phyloP scores from a whole-genome alignment of 129 eudicot species.

The Deinandra increscens region DNA sequence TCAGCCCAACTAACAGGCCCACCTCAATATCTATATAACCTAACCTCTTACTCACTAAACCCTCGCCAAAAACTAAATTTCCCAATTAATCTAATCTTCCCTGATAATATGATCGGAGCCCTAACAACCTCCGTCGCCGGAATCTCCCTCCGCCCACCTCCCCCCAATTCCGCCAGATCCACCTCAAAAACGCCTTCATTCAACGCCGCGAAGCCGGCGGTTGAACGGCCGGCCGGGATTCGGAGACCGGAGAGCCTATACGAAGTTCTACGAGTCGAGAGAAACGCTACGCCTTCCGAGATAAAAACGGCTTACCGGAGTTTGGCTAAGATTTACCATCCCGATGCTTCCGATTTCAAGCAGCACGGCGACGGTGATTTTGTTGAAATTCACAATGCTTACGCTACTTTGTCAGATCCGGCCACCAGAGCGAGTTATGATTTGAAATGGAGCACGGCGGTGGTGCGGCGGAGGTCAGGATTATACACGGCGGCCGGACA shows the following conservation, averaged over 20 bases:
- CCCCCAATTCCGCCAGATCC: neutral
- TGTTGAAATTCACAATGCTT: conserved; percentile 60
- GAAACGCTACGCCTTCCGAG: conserved; percentile 58
- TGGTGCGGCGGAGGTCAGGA: conserved; percentile 18
- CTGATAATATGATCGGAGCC: conserved; percentile 25
- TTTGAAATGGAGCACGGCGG: conserved; percentile 20
- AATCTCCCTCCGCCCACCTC: conserved; percentile 6
- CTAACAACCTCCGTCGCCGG: neutral
- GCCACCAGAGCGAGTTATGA: conserved; percentile 59
- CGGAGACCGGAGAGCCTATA: conserved; percentile 41
- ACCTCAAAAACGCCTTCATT: conserved; percentile 6
- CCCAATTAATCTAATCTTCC: neutral
- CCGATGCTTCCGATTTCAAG: conserved; percentile 50
- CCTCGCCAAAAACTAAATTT: neutral
- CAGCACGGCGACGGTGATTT: conserved; percentile 48
- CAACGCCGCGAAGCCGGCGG: conserved; percentile 25
- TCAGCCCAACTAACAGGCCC: neutral
- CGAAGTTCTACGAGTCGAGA: conserved; percentile 60
- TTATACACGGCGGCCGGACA: conserved; percentile 19
- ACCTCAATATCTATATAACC: neutral
- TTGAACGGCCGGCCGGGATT: neutral
- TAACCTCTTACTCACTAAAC: neutral
- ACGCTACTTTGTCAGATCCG: conserved; percentile 76
- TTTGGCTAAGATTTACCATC: conserved; percentile 85
- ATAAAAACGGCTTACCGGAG: conserved; percentile 79